Conservation (phyloP, 768 basidiomycete species). For the Boletus edulis region DNA sequence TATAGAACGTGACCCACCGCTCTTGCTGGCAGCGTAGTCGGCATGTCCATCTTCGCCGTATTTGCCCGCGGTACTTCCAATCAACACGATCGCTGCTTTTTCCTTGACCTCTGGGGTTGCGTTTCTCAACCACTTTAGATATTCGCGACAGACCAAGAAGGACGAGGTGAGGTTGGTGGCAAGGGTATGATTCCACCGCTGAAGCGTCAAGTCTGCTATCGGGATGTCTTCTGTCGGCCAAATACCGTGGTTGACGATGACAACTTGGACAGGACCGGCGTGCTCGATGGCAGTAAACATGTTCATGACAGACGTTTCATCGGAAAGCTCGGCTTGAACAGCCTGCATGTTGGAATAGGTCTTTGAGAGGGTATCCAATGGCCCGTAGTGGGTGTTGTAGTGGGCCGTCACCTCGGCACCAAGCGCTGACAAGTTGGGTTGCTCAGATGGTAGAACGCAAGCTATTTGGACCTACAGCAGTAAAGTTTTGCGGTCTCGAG, state of each 20-base stretch:
- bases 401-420: slow-evolving; percentile 72
- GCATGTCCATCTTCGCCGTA: slow-evolving; percentile 68
- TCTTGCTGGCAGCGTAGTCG: slow-evolving; percentile 67
- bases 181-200: slow-evolving; percentile 62
- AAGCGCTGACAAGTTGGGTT: slow-evolving; percentile 43
- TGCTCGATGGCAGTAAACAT: slow-evolving; percentile 45
- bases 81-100: slow-evolving; percentile 58
- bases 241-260: slow-evolving; percentile 62
- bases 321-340: slow-evolving; percentile 57
- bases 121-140: slow-evolving; percentile 43
- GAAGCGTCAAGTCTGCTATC: slow-evolving; percentile 55
- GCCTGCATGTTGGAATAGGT: slow-evolving; percentile 35
- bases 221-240: slow-evolving; percentile 46
- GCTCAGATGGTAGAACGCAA: background rate
- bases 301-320: slow-evolving; percentile 49
- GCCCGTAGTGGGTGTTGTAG: slow-evolving; percentile 52
- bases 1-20: slow-evolving; percentile 40
- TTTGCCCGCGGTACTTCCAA: slow-evolving; percentile 73
- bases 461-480: slow-evolving; percentile 40
- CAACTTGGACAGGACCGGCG: slow-evolving; percentile 51
- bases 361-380: slow-evolving; percentile 41
- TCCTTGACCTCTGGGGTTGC: slow-evolving; percentile 43
- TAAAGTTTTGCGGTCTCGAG: slow-evolving; percentile 57
- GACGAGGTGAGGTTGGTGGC: slow-evolving; percentile 62
- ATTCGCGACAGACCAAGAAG: slow-evolving; percentile 68